Evolutionary conservation across 257 asterid genomes (phyloP).

Genomic region (Jacaranda mimosifolia): DNA sequence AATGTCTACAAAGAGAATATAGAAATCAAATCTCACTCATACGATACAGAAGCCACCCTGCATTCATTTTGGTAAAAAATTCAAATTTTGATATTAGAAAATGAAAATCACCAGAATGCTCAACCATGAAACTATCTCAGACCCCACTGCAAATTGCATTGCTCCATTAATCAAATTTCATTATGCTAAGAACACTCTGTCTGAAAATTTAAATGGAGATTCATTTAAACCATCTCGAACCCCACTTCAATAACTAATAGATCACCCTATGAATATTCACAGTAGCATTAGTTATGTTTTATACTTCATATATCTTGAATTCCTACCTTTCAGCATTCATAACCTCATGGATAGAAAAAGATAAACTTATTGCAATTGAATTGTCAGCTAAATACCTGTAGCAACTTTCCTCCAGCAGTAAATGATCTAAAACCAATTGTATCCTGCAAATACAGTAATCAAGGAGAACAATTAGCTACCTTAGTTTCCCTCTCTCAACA

Average conservation of each 20-base stretch:
- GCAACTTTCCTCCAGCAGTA: constrained; percentile 97
- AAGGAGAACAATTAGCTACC: constrained; percentile 29
- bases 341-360: constrained; percentile 13
- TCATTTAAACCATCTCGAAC: too few relatives aligned
- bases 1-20: not conserved
- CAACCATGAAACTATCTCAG: not conserved
- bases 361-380: constrained; percentile 11
- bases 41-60: not conserved
- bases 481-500: constrained; percentile 4
- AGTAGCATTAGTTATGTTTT: constrained; percentile 20
- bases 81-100: too few relatives aligned
- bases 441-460: constrained; percentile 63
- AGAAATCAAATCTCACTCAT: not conserved
- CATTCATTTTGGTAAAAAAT: too few relatives aligned
- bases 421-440: constrained; percentile 94
- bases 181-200: too few relatives aligned
- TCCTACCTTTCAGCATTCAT: not conserved
- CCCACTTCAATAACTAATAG: not conserved
- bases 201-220: too few relatives aligned
- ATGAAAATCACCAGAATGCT: not conserved
- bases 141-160: not conserved
- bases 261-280: constrained; percentile 5
- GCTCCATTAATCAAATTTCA: too few relatives aligned
- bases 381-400: constrained; percentile 68
- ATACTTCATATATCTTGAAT: not conserved